Conservation (phyloP, 2,329 filamentous ascomycete genomes). For the Ceratocystis lukuohia region DNA sequence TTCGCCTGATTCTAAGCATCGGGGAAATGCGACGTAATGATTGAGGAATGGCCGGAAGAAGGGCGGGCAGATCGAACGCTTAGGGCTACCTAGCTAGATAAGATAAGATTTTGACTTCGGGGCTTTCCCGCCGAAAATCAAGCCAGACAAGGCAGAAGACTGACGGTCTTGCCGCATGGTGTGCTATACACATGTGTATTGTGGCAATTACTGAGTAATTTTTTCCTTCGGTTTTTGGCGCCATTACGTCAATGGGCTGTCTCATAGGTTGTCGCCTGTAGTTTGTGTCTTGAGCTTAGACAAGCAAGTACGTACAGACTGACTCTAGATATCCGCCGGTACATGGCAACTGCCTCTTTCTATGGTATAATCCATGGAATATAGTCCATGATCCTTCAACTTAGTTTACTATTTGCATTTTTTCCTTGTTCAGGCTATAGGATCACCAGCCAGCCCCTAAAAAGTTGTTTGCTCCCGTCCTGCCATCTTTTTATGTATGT, state of each 20-base stretch:
- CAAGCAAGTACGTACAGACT: neutral
- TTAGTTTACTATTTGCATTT: neutral
- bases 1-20: neutral
- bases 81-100: too few relatives aligned
- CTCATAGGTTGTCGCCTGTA: neutral
- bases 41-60: neutral
- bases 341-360: neutral
- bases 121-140: neutral
- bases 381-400: neutral
- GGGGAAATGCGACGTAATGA: neutral
- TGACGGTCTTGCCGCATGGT: neutral
- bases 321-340: neutral
- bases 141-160: neutral
- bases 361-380: neutral
- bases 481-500: neutral
- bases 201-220: neutral
- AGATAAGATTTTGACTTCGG: neutral
- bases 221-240: neutral
- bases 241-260: neutral
- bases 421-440: neutral
- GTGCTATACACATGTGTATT: neutral
- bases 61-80: too few relatives aligned
- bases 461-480: neutral
- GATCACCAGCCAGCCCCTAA: slow-evolving; percentile 1
- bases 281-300: neutral